These are phyloP conservation scores for Ceratocystis huliohia DNA, from an alignment of 2,329 filamentous ascomycete genomes.

Conservation along the genomic window DNA sequence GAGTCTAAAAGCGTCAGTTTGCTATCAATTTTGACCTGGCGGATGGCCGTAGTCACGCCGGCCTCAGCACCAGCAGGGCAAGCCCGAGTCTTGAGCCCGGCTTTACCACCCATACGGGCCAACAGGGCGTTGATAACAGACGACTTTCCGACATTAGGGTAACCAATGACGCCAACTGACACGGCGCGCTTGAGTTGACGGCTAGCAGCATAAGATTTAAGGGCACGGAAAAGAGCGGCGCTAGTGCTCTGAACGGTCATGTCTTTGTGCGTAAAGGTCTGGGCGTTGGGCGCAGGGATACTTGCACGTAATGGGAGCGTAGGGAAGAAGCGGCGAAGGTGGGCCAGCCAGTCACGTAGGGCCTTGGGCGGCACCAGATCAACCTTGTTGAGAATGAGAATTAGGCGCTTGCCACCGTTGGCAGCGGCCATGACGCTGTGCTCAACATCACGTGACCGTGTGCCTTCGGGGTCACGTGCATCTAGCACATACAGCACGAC, in stretches of 20 bases:
- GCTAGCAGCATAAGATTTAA: conserved; percentile 76
- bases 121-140: conserved; percentile 91
- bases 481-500: conserved; percentile 89
- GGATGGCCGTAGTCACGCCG: conserved; percentile 77
- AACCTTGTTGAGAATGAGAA: conserved; percentile 91
- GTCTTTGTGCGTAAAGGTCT: conserved; percentile 84
- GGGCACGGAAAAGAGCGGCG: conserved; percentile 69
- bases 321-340: conserved; percentile 81
- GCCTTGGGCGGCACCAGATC: conserved; percentile 74
- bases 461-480: conserved; percentile 81
- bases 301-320: conserved; percentile 81
- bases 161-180: conserved; percentile 86
- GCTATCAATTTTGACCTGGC: conserved; percentile 86
- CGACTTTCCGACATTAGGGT: conserved; percentile 92
- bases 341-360: conserved; percentile 69
- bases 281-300: conserved; percentile 67
- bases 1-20: conserved; percentile 90
- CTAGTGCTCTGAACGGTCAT: conserved; percentile 79
- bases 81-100: conserved; percentile 43
- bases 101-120: conserved; percentile 55
- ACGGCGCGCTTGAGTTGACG: conserved; percentile 80
- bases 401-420: conserved; percentile 70
- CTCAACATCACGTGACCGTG: conserved; percentile 80
- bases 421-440: conserved; percentile 82
- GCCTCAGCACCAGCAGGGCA: conserved; percentile 86